Conservation (phyloP, 2,329 filamentous ascomycete genomes). For the Colletotrichum brevisporum region DNA sequence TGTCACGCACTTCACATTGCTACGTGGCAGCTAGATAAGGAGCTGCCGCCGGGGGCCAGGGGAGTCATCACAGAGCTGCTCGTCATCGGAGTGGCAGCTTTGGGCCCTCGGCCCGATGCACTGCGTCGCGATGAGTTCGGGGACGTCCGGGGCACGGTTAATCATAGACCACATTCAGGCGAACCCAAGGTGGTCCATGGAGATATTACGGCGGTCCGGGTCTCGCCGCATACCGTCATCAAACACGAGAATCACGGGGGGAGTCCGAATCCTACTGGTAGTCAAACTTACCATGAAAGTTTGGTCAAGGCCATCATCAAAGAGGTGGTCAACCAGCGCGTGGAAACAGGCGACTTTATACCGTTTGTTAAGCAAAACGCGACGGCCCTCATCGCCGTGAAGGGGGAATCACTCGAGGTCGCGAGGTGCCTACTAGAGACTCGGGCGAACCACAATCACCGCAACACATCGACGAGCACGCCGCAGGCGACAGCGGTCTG, state of each 20-base stretch:
- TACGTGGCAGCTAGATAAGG: background rate
- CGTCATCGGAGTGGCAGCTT: background rate
- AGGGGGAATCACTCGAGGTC: background rate
- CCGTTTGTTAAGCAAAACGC: background rate
- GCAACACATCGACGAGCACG: background rate
- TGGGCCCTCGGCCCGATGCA: background rate
- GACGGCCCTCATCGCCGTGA: background rate
- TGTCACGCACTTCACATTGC: background rate
- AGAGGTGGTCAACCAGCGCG: background rate
- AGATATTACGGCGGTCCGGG: background rate
- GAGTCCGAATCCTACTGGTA: too few relatives aligned
- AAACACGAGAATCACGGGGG: too few relatives aligned
- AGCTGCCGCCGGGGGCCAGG: background rate
- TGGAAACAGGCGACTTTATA: background rate
- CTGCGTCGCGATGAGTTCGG: background rate
- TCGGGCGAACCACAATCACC: slow-evolving; percentile 12
- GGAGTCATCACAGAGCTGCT: background rate
- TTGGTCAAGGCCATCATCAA: background rate
- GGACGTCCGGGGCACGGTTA: too few relatives aligned
- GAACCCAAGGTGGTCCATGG: background rate
- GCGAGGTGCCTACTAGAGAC: background rate
- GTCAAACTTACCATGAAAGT: too few relatives aligned
- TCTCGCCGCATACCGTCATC: too few relatives aligned
- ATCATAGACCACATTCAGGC: slow-evolving; percentile 1
- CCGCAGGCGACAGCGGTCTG: slow-evolving; percentile 5